Evolutionary conservation across 2,329 filamentous ascomycete genomes (phyloP), one percentile per base, ranked within the genome.

Genomic region (Aspergillus sp.): DNA sequence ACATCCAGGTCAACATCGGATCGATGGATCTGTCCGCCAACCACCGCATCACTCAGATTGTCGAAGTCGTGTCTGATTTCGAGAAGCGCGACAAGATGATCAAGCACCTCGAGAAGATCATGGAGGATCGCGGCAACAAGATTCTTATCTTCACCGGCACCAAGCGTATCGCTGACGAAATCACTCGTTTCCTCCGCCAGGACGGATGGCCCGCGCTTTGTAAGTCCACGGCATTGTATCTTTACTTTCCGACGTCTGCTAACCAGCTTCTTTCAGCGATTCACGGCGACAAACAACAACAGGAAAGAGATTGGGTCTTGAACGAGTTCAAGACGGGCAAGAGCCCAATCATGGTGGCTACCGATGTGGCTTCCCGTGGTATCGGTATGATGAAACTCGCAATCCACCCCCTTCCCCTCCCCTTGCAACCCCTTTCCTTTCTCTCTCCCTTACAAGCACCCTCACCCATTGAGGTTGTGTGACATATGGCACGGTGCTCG

Each of bases 311-410:
- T 76, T 97, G 94, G 91, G 94, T 97, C 68, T 83, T 99, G 72
- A 95, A 97, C 76, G 93, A 97, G 77, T 99, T 99, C 86, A 99
- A 97, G 87, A 90, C 89, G 62, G 92, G 91, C 79, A 97, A 97
- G 83, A 96, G 91, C 80, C 94, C 94, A 73, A 96, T 99, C 86
- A 96, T 99, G 92, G 94, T 99, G 80, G 94, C 94, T 79, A 99
- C 94, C 63, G 94, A 97, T 72, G 94, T 99, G 79, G 94, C 94
- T 79, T 97, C 94, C 73, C 94, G 94, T 92, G 94, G 94, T 91
- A 97, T 99, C 80, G 94, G 94, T 97, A 95, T 96, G 91, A 93
- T 88, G 85, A 80, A 82, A 78, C 40, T 58, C 78, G 78, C 74
- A 76, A 78, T 71, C 74, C 76, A 71, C 69, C 64, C 69, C 69